Percentiles rank a stretch among this genome's conserved stretches.
Conservation (phyloP, 164 flowering plant species). For the Vitis amurensis region DNA sequence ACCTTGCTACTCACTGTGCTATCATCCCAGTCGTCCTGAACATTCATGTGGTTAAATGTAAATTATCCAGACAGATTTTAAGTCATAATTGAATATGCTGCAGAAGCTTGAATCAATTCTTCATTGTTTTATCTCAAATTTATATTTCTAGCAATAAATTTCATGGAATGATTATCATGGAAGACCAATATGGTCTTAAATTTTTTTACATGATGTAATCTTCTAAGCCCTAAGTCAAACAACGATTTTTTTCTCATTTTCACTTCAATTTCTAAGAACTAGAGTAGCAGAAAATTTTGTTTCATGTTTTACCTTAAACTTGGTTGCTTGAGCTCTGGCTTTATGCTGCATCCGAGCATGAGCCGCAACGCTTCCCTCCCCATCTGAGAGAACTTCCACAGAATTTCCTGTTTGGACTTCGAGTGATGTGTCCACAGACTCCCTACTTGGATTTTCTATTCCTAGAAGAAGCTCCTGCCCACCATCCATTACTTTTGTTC, state of each 20-base stretch:
- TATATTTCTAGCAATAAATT: too few relatives aligned
- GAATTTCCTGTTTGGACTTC: constrained; percentile 83
- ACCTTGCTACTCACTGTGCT: constrained; percentile 78
- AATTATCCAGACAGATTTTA: too few relatives aligned
- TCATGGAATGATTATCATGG: too few relatives aligned
- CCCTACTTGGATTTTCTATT: constrained; percentile 41
- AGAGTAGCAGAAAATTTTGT: too few relatives aligned
- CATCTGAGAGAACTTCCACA: constrained; percentile 30
- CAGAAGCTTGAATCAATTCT: background rate
- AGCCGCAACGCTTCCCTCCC: constrained; percentile 26
- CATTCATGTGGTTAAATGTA: background rate
- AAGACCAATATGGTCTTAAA: too few relatives aligned
- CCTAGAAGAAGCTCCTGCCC: constrained; percentile 17
- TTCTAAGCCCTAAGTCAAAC: too few relatives aligned
- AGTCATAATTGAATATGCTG: too few relatives aligned
- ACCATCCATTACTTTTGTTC: constrained; percentile 8
- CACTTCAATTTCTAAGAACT: too few relatives aligned
- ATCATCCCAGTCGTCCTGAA: constrained; percentile 91
- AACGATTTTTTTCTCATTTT: too few relatives aligned
- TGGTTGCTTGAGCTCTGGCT: constrained; percentile 36
- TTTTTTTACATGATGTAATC: too few relatives aligned
- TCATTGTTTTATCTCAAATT: background rate
- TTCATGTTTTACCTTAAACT: constrained; percentile 48
- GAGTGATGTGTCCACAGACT: constrained; percentile 64
- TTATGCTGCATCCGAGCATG: constrained; percentile 35